phyloP scores from a whole-genome alignment of 2,329 filamentous ascomycete species.

The Phoma sp. region DNA sequence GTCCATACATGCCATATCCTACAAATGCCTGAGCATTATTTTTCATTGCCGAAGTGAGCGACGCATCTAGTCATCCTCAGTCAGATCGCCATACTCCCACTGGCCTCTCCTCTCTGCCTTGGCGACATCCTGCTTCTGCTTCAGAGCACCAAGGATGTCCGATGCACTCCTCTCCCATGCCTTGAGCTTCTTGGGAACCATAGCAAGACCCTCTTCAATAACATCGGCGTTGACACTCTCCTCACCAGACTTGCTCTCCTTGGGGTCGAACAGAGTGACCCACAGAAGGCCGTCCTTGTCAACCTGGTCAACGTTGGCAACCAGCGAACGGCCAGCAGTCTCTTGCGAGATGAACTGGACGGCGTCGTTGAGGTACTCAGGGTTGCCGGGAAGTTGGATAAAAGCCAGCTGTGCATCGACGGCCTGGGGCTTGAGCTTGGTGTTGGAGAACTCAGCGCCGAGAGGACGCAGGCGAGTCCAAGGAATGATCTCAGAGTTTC shows the following conservation, averaged over 20 bases:
- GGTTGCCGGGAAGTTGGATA: slow-evolving; percentile 81
- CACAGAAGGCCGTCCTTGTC: slow-evolving; percentile 83
- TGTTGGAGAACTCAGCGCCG: slow-evolving; percentile 76
- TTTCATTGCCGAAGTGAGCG: slow-evolving; percentile 11
- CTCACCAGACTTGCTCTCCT: slow-evolving; percentile 65
- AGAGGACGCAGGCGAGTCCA: slow-evolving; percentile 88
- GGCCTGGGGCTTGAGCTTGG: slow-evolving; percentile 84
- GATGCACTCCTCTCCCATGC: slow-evolving; percentile 83
- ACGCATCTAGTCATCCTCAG: slow-evolving; percentile 61
- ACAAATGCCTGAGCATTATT: slow-evolving; percentile 3
- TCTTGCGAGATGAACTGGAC: slow-evolving; percentile 77
- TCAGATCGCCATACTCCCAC: slow-evolving; percentile 98
- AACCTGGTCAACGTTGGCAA: slow-evolving; percentile 88
- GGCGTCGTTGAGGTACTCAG: slow-evolving; percentile 80
- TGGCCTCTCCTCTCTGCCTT: slow-evolving; percentile 84
- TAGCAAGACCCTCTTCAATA: slow-evolving; percentile 80
- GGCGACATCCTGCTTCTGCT: slow-evolving; percentile 76
- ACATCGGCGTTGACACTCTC: slow-evolving; percentile 92
- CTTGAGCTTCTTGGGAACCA: slow-evolving; percentile 92
- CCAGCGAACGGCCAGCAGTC: slow-evolving; percentile 77
- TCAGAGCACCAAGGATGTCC: slow-evolving; percentile 74
- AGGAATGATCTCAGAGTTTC: slow-evolving; percentile 87
- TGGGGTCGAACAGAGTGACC: slow-evolving; percentile 86
- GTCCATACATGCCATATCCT: slow-evolving; percentile 17
- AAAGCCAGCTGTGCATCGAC: slow-evolving; percentile 86